Evolutionary conservation across 140 eudicot genomes (phyloP).

Genomic region (Ambrosia hybrid): DNA sequence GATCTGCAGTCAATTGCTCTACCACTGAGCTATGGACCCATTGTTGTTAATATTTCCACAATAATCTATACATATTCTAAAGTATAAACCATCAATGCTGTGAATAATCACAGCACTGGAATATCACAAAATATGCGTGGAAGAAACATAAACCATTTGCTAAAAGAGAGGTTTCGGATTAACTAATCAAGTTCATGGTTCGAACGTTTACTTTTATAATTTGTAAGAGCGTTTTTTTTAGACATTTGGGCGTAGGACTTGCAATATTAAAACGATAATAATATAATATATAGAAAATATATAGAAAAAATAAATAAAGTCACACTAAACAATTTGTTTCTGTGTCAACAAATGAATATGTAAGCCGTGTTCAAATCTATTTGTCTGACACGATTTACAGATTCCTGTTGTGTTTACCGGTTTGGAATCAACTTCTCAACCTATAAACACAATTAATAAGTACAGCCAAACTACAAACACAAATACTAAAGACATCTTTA

Average conservation of each 20-base stretch:
- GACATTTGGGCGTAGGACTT: no score
- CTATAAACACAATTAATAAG: background rate
- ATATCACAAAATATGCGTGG: no score
- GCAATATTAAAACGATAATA: background rate
- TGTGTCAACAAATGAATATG: background rate
- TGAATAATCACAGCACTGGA: background rate
- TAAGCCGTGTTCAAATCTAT: background rate
- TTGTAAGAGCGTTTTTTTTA: no score
- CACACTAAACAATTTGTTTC: background rate
- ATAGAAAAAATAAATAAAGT: background rate
- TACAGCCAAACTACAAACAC: background rate
- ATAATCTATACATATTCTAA: no score
- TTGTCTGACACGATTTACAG: background rate
- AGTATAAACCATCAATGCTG: no score
- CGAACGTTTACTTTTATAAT: no score
- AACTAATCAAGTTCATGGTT: no score
- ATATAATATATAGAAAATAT: no score
- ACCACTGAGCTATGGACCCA: constrained; percentile 99
- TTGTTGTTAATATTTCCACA: background rate
- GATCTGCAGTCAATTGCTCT: constrained; percentile 99
- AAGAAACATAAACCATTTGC: background rate
- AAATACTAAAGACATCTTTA: background rate
- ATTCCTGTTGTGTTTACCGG: background rate
- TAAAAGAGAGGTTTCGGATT: no score
- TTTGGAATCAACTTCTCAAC: background rate